Evolutionary conservation across 495 filamentous ascomycete species (phyloP).

Genomic region (Aspergillus incahuasiensis): DNA sequence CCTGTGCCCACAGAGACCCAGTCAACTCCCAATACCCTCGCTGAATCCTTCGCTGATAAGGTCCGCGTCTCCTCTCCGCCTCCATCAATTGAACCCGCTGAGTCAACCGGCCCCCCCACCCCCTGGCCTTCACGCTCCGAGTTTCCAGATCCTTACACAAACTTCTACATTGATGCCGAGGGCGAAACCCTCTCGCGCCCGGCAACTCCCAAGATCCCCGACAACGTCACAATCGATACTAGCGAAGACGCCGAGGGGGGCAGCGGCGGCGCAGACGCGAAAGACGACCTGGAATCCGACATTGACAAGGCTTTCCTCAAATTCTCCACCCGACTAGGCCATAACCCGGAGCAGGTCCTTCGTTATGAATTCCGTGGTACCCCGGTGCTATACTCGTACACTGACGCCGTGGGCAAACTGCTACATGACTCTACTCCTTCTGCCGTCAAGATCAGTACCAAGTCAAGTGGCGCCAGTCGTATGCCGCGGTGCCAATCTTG

Average conservation of each 20-base stretch:
- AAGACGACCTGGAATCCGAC: constrained; percentile 75
- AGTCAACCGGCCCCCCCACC: constrained; percentile 28
- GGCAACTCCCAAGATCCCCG: constrained; percentile 40
- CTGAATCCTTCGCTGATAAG: constrained; percentile 72
- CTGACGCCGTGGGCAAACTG: constrained; percentile 65
- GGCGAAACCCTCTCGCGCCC: constrained; percentile 69
- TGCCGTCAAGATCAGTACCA: constrained; percentile 22
- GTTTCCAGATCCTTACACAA: constrained; percentile 67
- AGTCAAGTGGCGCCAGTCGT: constrained; percentile 22
- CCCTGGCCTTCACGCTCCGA: constrained; percentile 69
- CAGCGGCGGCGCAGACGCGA: constrained; percentile 54
- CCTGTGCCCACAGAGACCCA: constrained; percentile 16
- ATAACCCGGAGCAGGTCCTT: constrained; percentile 92
- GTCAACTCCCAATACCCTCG: constrained; percentile 37
- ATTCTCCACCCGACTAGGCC: constrained; percentile 76
- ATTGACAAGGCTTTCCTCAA: constrained; percentile 88
- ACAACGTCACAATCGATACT: constrained; percentile 54
- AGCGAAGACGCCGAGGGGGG: constrained; percentile 49
- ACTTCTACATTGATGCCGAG: constrained; percentile 84
- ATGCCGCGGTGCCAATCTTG: constrained; percentile 78
- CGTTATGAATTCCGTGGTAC: constrained; percentile 82
- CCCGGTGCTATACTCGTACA: constrained; percentile 76
- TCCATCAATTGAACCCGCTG: constrained; percentile 34
- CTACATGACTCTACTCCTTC: constrained; percentile 33
- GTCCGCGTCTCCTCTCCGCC: constrained; percentile 48